Conservation (phyloP, 805 yeast species). For the Danielozyma ontarioensis region DNA sequence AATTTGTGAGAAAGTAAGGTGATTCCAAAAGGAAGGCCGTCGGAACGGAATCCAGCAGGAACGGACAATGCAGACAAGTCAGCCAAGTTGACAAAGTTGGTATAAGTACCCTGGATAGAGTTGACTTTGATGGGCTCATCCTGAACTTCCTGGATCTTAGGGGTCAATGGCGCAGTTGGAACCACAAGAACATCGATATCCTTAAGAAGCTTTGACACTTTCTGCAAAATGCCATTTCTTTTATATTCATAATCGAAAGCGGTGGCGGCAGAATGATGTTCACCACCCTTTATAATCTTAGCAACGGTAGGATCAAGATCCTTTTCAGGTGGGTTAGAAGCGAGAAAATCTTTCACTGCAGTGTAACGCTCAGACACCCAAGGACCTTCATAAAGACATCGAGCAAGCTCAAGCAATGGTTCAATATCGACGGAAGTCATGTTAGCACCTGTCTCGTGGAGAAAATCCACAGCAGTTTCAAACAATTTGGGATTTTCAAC, state of each 20-base stretch:
- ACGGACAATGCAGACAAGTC: conserved; percentile 88
- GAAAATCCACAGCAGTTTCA: conserved; percentile 50
- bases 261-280: conserved; percentile 72
- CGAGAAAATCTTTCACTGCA: conserved; percentile 70
- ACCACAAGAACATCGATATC: conserved; percentile 74
- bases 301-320: conserved; percentile 82
- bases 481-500: conserved; percentile 68
- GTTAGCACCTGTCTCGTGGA: conserved; percentile 43
- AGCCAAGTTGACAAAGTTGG: conserved; percentile 92
- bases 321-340: conserved; percentile 61
- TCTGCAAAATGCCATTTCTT: conserved; percentile 73
- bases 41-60: conserved; percentile 84
- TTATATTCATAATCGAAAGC: conserved; percentile 83
- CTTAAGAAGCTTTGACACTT: conserved; percentile 48
- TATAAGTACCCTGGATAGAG: conserved; percentile 96
- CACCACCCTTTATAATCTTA: conserved; percentile 73
- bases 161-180: conserved; percentile 93
- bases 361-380: conserved; percentile 97
- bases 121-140: conserved; percentile 78
- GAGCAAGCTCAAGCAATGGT: conserved; percentile 75
- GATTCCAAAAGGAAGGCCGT: conserved; percentile 88
- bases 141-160: conserved; percentile 67
- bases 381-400: conserved; percentile 92
- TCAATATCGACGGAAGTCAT: conserved; percentile 65
- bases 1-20: conserved; percentile 78